These are phyloP conservation scores for Vitis vinifera DNA, from an alignment of 164 flowering plant species.

Conservation along the genomic window DNA sequence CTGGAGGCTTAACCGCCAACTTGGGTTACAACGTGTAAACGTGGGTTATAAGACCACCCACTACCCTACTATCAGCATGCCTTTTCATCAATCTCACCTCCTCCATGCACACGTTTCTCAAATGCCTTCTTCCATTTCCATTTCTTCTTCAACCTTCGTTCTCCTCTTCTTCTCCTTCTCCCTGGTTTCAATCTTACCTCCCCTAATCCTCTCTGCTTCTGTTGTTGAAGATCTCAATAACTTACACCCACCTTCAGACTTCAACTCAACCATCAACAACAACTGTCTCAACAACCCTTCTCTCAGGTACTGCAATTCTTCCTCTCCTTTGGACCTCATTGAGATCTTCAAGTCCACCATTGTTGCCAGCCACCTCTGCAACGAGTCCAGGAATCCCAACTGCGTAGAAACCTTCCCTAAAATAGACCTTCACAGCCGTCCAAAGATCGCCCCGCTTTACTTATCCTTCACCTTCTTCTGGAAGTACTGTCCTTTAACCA, in stretches of 20 bases:
- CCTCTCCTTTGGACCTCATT: conserved; percentile 31
- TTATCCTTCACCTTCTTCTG: conserved; percentile 64
- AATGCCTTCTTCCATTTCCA: conserved; percentile 21
- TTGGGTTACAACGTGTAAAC: no score
- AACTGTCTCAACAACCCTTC: conserved; percentile 53
- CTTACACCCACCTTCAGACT: conserved; percentile 50
- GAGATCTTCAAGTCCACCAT: conserved; percentile 59
- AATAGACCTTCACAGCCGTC: conserved; percentile 49
- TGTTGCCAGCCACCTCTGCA: conserved; percentile 60
- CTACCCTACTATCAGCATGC: no score
- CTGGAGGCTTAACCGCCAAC: no score
- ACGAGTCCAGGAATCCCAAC: conserved; percentile 48
- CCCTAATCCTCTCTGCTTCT: conserved; percentile 27
- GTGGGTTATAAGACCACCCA: no score
- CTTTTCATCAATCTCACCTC: no score
- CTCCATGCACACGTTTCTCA: background rate
- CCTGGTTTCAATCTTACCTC: conserved; percentile 3
- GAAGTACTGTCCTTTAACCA: conserved; percentile 62
- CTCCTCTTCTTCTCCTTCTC: conserved; percentile 5
- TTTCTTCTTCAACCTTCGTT: conserved; percentile 3
- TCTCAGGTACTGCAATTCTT: conserved; percentile 48
- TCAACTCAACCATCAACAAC: conserved; percentile 37
- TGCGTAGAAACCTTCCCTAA: conserved; percentile 49
- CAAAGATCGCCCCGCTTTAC: conserved; percentile 47
- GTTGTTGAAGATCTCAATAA: conserved; percentile 55